Evolutionary conservation across 108 stramenopile species (phyloP).

Genomic region (Cyclotella cryptica): DNA sequence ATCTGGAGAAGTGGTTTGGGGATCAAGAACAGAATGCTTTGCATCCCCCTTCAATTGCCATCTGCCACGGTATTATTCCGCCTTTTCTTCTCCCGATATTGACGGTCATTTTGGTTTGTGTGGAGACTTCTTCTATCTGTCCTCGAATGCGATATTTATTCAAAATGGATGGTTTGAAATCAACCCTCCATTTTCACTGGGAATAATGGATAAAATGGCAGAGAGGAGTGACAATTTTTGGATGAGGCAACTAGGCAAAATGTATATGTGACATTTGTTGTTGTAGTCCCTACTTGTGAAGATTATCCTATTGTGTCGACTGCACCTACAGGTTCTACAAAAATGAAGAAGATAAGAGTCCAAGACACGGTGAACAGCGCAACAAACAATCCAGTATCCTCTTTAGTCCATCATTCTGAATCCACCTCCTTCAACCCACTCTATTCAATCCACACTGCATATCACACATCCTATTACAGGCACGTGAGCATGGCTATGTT

Average conservation of each 20-base stretch:
- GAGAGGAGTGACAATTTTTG: conserved; percentile 50
- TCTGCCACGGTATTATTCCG: conserved; percentile 56
- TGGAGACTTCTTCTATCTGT: conserved; percentile 61
- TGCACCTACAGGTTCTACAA: too few relatives aligned
- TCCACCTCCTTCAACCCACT: conserved; percentile 24
- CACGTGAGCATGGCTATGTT: conserved; percentile 75
- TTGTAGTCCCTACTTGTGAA: conserved; percentile 66
- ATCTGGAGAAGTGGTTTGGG: conserved; percentile 48
- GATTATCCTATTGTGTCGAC: neutral
- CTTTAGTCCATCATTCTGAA: conserved; percentile 23
- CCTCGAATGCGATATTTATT: neutral
- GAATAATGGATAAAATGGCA: conserved; percentile 68
- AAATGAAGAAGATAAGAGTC: conserved; percentile 14
- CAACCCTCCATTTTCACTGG: conserved; percentile 84
- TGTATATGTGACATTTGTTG: conserved; percentile 61
- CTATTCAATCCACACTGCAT: conserved; percentile 22
- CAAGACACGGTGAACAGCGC: neutral
- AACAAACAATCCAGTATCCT: neutral
- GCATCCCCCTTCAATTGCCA: conserved; percentile 74
- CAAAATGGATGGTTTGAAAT: conserved; percentile 64
- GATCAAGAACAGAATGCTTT: conserved; percentile 60
- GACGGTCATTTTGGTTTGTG: conserved; percentile 82
- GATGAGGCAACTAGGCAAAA: conserved; percentile 26
- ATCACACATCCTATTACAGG: conserved; percentile 56
- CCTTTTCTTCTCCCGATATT: conserved; percentile 61